These are phyloP conservation scores for Fusarium sp. DNA, from an alignment of 2,329 filamentous ascomycete species.

Conservation along the genomic window DNA sequence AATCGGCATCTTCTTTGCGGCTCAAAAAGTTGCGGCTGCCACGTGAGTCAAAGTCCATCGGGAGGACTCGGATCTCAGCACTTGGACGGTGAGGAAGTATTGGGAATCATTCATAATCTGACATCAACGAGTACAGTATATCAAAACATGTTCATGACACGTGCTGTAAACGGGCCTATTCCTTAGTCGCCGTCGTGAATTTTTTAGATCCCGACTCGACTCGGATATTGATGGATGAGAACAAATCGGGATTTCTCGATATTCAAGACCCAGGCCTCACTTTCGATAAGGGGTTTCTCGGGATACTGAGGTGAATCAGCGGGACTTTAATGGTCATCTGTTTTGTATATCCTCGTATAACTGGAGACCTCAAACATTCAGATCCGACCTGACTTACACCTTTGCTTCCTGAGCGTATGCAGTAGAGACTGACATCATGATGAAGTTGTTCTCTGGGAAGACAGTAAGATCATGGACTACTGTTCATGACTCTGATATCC, in stretches of 20 bases:
- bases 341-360: not conserved
- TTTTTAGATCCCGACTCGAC: constrained; percentile 4
- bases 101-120: constrained; percentile 14
- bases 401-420: constrained; percentile 4
- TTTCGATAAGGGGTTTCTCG: not conserved
- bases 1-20: constrained; percentile 10
- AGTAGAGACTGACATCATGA: not conserved
- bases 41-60: constrained; percentile 39
- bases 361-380: not conserved
- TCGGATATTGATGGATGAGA: constrained; percentile 3
- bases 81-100: not conserved
- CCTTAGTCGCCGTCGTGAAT: not conserved
- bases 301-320: constrained; percentile 1
- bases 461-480: not conserved
- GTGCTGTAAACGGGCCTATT: constrained; percentile 28
- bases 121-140: not conserved
- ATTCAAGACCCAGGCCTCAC: not conserved
- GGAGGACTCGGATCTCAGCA: constrained; percentile 37
- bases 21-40: constrained; percentile 30
- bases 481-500: not conserved
- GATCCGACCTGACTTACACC: constrained; percentile 11
- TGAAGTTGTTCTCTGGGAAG: not conserved
- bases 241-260: constrained; percentile 24
- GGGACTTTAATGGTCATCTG: constrained; percentile 10
- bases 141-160: not conserved